Base-by-base conservation (phyloP, 257 asterid genomes). In the Lycium barbarum region DNA sequence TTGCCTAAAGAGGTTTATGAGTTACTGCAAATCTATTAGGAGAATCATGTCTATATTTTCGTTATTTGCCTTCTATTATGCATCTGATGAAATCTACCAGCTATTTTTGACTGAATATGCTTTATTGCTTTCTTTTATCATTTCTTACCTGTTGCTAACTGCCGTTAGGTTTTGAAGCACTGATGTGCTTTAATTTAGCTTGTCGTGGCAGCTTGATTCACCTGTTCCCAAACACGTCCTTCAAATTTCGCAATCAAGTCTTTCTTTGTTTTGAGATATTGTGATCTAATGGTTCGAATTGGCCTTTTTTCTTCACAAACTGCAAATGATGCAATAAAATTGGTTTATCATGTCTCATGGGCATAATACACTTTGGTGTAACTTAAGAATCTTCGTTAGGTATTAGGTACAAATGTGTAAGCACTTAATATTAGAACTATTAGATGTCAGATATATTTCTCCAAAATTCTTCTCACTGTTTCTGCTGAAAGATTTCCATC, bases 371-470 rank as follows among this genome's bases (percentile, higher is more conserved):
- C 81, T 51, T 74, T 55, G 81, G 45, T 74, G 81, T 14, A 74
- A 74, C 58, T 74, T 74, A 49, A 9, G 81, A 74, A 74, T 74
- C 54, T 49, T 74, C 18, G 18, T 3, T 47, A 53, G 65, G 65
- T 78, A 35, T 11, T 76, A 76, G 63, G 38, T 26, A 49, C 65
- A 78, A 53, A 78, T 53, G 33, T 53, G 33, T 78, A 15, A 78
- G 82, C 65, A 53, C 82, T 36, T 78, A 78, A 26, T 78, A 78
- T 78, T 26, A 5, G 82, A 26, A 78, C 82, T 33, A 54, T 53
- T 78, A 55, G 65, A 53, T 26, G 65, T 78, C 82, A 14, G 62
- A 78, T 26, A 26, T 26, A 53, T 8, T 7, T 78, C 82, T 76
- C 40, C 18, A 58, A 33, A 49, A 33, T 26, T 78, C 14, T 53